phyloP scores from a whole-genome alignment of 768 basidiomycete species.

The Psilocybe sp. region DNA sequence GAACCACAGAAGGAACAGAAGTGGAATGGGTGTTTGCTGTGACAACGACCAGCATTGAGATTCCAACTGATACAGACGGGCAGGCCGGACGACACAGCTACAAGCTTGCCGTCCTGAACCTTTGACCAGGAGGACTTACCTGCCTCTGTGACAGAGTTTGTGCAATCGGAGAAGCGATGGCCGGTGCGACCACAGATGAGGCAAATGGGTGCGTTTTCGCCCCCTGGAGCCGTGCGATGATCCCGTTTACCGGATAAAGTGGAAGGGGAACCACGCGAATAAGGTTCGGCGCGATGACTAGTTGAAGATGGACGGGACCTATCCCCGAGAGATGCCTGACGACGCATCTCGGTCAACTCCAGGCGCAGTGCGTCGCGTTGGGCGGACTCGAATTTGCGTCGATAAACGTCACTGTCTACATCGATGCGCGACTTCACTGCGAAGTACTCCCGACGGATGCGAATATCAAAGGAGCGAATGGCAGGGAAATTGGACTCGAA shows the following conservation, averaged over 20 bases:
- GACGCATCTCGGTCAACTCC: neutral
- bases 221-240: neutral
- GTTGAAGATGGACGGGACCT: neutral
- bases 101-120: neutral
- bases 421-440: neutral
- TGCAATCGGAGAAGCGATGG: slow-evolving; percentile 11
- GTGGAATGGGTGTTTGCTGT: slow-evolving; percentile 2
- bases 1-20: slow-evolving; percentile 6
- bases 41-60: slow-evolving; percentile 2
- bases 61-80: slow-evolving; percentile 9
- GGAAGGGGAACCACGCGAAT: neutral
- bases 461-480: slow-evolving; percentile 11
- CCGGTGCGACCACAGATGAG: slow-evolving; percentile 11
- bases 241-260: neutral
- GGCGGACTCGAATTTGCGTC: neutral
- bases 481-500: slow-evolving; percentile 11
- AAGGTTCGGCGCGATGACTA: neutral
- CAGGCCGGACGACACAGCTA: neutral
- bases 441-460: slow-evolving; percentile 4
- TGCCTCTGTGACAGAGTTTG: neutral
- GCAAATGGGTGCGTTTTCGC: slow-evolving; percentile 11
- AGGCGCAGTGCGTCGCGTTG: neutral
- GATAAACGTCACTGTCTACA: no score
- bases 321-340: no score
- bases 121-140: slow-evolving; percentile 2